phyloP scores from a whole-genome alignment of 805 yeast genomes.

The Candida oleophila region DNA sequence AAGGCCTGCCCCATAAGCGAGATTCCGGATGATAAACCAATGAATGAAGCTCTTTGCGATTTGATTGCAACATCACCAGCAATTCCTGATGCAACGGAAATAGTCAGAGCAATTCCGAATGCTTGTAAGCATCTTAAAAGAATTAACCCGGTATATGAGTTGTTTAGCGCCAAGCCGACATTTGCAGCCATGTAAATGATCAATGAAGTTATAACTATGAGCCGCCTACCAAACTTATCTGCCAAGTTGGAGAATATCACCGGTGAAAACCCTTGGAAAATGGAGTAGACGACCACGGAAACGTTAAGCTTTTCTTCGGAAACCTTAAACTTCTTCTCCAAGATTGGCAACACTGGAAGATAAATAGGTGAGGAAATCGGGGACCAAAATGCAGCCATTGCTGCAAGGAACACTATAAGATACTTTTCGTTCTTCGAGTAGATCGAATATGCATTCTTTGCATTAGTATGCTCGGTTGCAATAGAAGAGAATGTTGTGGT shows the following conservation, averaged over 20 bases:
- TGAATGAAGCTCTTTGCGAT: slow-evolving; percentile 61
- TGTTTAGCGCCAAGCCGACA: slow-evolving; percentile 59
- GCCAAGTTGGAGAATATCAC: slow-evolving; percentile 63
- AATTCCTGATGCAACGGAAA: slow-evolving; percentile 64
- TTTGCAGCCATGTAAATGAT: slow-evolving; percentile 55
- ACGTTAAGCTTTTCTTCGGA: slow-evolving; percentile 59
- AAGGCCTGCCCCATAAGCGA: slow-evolving; percentile 69
- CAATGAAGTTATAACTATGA: slow-evolving; percentile 54
- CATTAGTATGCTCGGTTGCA: not conserved
- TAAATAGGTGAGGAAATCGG: slow-evolving; percentile 74
- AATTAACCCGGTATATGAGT: slow-evolving; percentile 54
- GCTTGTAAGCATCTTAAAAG: slow-evolving; percentile 71
- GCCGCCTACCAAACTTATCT: slow-evolving; percentile 70
- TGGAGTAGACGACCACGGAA: slow-evolving; percentile 70
- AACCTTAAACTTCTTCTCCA: slow-evolving; percentile 53
- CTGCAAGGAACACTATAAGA: slow-evolving; percentile 34
- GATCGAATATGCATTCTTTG: not conserved
- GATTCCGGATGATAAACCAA: slow-evolving; percentile 62
- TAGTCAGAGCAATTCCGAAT: slow-evolving; percentile 65
- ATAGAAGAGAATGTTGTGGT: not conserved
- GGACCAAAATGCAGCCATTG: slow-evolving; percentile 59
- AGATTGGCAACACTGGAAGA: slow-evolving; percentile 65
- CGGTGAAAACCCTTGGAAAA: slow-evolving; percentile 75
- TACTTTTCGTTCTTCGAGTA: slow-evolving; percentile 30
- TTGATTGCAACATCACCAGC: slow-evolving; percentile 68